Base-by-base conservation (phyloP, 768 basidiomycete species). In the Lactifluus echinatus region DNA sequence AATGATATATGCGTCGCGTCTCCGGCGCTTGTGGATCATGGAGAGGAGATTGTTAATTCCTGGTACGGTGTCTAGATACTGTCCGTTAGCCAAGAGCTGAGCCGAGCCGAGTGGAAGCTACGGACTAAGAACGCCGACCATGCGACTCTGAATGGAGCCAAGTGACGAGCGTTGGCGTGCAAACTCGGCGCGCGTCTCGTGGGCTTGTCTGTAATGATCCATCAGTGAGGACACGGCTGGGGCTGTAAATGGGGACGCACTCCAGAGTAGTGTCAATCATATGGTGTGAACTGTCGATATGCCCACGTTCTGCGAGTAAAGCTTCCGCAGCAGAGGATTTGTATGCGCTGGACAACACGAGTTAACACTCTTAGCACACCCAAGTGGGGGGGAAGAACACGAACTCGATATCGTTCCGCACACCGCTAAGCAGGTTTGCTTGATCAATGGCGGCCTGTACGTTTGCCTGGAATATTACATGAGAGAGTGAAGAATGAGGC, bases 111-210 rank as follows among this genome's bases (percentile, higher is more conserved):
- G 37, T 21, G 17, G 19, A 44, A 24, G 21, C n/a, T 15, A 55
- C 52, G 17, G 1, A 94, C 92, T 85, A 26, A 97, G 73, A 17
- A 95, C 89, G 49, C 83, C 80, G 53, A 77, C 73, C 82, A 99
- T 93, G 28, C 94, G 82, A 14, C 82, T 76, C 71, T 91, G 93
- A 62, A 99, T 90, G 15, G 83, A 78, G 8, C 81, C 73, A 39
- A 99, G 72, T 21, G 87, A 82, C 11, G 77, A 70, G 31, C 93
- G 77, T 70, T 99, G 96, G 44, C 83, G 80, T 26, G 80, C 74
- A 71, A 99, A 97, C 71, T 97, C 95, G 21, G 90, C 82, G 29
- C 96, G 85, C 3, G 95, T 97, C 67, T 93, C 96, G 67, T 97
- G 94, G 28, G 95, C 96, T 82, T 98, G 96, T 43, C 93, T 97